Base-by-base conservation (phyloP, 1,284 basidiomycete species). In the Microbotryum lychnidis-dioicae region DNA sequence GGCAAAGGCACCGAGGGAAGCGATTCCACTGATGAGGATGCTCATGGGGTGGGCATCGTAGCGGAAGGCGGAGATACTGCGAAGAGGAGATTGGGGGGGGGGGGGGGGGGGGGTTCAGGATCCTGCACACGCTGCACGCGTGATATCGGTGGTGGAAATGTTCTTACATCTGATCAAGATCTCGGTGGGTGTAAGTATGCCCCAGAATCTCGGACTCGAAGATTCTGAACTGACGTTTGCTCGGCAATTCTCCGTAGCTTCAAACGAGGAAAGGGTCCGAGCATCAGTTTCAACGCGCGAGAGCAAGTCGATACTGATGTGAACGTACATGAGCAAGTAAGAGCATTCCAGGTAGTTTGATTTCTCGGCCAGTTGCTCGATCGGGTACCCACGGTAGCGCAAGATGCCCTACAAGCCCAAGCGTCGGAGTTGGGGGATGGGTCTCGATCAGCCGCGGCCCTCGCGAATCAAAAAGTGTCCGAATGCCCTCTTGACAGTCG, bases 1-100 rank as follows among this genome's bases (percentile, higher is more conserved):
- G 66, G 90, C 89, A 74, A 89, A 90, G 10, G 88, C 89, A 9
- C 89, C 89, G 29, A 91, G 75, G 69, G 90, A 89, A 14, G 89
- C 83, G 70, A 91, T 87, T 4, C 87, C 87, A 66, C 86, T 87
- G 6, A 86, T 89, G 51, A 92, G 78, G 68, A 92, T 90, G 21
- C 58, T 42, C 61, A 66, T 63, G 10, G 66, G 61, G 60, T 69
- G 69, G 8, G 69, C 60, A 42, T 69, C 65, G 55, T 59, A 61
- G 12, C 63, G 55, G 56, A 70, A 70, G 6, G 52, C 23, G 27
- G 60, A 56, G 23, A 73, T 46, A 56, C 37, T 42, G 37, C 37
- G 37, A 4, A 31, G 8, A 9, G 10, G 37, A 42, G 37, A 6
- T 42, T 18, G 37, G 37, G 16, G 37, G 37, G 37, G n/a, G n/a